These are phyloP conservation scores for Pseudognaphalium luteoalbum DNA, from an alignment of 129 eudicot genomes.

Conservation along the genomic window DNA sequence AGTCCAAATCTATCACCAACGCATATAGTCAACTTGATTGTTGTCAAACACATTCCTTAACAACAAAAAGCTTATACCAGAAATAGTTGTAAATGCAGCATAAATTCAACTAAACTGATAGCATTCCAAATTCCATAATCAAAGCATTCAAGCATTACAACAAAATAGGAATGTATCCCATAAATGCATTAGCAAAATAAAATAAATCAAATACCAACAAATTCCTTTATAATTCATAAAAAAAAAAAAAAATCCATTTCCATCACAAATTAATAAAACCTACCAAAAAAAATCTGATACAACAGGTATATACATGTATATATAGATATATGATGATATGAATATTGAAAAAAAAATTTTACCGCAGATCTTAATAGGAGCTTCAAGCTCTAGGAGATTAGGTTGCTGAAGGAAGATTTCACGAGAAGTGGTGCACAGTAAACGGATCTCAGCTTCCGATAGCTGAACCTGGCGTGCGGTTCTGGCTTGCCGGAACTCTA, in stretches of 20 bases:
- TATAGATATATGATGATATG: neutral
- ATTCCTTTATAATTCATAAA: neutral
- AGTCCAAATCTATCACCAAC: neutral
- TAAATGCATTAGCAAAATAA: neutral
- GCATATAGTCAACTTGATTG: neutral
- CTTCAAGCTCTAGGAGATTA: constrained; percentile 76
- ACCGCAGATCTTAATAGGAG: constrained; percentile 92
- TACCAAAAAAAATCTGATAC: constrained; percentile 4
- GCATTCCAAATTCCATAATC: constrained; percentile 6
- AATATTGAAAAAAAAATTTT: neutral
- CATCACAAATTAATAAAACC: neutral
- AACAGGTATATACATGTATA: neutral
- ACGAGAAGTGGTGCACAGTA: constrained; percentile 48
- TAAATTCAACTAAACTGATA: constrained; percentile 6
- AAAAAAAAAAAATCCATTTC: constrained; percentile 9
- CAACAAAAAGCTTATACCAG: neutral
- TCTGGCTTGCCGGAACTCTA: constrained; percentile 65
- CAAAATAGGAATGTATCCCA: neutral
- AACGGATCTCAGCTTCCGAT: constrained; percentile 76
- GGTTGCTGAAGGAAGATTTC: constrained; percentile 73
- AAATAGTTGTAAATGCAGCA: constrained; percentile 8
- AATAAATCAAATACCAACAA: neutral
- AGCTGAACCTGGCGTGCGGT: constrained; percentile 73
- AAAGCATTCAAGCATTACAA: constrained; percentile 9
- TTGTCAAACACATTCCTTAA: neutral